Base-by-base conservation (phyloP, 2,329 filamentous ascomycete genomes). In the Pyricularia sp. region DNA sequence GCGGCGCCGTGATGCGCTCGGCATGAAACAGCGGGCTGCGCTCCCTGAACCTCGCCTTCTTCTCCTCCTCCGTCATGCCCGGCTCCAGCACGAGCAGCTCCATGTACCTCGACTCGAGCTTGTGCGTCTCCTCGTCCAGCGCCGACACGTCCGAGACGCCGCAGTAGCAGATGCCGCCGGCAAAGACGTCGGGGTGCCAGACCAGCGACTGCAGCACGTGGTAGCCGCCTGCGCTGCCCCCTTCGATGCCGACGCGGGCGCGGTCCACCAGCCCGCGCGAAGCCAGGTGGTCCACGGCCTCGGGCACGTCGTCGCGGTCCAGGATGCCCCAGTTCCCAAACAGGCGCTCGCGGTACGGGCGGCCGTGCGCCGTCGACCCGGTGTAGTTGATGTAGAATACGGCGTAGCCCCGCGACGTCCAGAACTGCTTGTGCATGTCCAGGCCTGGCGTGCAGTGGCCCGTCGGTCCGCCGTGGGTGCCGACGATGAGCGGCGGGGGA, bases 61-160 rank as follows among this genome's bases (percentile, higher is more conserved):
- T 87, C n/a, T 81, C 75, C 13, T 77, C 72, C 0, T 75, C 70
- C 1, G 70, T 69, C 10, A 75, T 74, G 3, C 73, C 75, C 0
- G 70, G 67, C 1, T 72, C 64, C 0, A 80, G 74, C 1, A 83
- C 67, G 1, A 84, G 72, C 1, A 76, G 73, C 10, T 77, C 75
- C n/a, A 79, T 73, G 69, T 84, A 84, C 63, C 79, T 77, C 0
- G 75, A 78, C 69, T 85, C 83, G n/a, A 84, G 78, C 71, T 84
- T 84, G 69, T 85, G 82, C 0, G 81, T 84, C 24, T 78, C 76
- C 2, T 73, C 74, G 19, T 74, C 75, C 1, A 84, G 73, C 0
- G 73, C 73, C 55, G 75, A 74, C n/a, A 84, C 70, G 28, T 83
- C 81, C 53, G 79, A 79, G 33, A 85, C 78, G 3, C 82, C 82